phyloP scores from a whole-genome alignment of 2,329 filamentous ascomycete species.

The Aspergillus pseudoviridinutans region DNA sequence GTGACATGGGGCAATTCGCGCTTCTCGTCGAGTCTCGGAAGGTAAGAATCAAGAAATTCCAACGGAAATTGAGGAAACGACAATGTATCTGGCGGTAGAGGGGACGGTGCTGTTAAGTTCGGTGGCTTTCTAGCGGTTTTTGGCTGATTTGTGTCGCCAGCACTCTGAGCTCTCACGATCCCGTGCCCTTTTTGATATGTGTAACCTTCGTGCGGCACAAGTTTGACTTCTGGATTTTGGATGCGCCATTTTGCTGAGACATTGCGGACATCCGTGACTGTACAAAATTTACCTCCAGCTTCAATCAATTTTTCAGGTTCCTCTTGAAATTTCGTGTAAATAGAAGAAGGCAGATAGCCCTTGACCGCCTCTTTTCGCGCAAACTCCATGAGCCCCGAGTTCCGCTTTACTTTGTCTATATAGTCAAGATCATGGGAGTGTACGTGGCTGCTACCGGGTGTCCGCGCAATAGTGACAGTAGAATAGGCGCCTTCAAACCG shows the following conservation, averaged over 20 bases:
- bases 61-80: constrained; percentile 44
- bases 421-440: constrained; percentile 47
- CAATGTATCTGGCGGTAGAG: constrained; percentile 38
- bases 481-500: constrained; percentile 42
- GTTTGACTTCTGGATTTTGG: constrained; percentile 40
- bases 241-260: constrained; percentile 47
- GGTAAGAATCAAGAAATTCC: constrained; percentile 49
- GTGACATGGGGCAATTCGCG: constrained; percentile 58
- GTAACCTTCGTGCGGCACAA: constrained; percentile 45
- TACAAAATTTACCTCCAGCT: constrained; percentile 45
- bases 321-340: constrained; percentile 47
- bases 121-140: constrained; percentile 7
- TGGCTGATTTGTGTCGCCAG: constrained; percentile 11
- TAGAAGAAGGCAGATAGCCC: constrained; percentile 46
- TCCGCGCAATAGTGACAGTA: constrained; percentile 41
- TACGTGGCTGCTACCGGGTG: constrained; percentile 36
- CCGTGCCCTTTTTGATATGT: constrained; percentile 42
- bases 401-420: constrained; percentile 47
- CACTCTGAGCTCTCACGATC: constrained; percentile 32
- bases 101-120: constrained; percentile 12
- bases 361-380: constrained; percentile 43
- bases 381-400: constrained; percentile 47
- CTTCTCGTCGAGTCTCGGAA: constrained; percentile 38
- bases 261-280: constrained; percentile 46
- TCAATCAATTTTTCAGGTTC: constrained; percentile 42